Evolutionary conservation across 2,329 filamentous ascomycete species (phyloP).

Genomic region (Lachnellula occidentalis): DNA sequence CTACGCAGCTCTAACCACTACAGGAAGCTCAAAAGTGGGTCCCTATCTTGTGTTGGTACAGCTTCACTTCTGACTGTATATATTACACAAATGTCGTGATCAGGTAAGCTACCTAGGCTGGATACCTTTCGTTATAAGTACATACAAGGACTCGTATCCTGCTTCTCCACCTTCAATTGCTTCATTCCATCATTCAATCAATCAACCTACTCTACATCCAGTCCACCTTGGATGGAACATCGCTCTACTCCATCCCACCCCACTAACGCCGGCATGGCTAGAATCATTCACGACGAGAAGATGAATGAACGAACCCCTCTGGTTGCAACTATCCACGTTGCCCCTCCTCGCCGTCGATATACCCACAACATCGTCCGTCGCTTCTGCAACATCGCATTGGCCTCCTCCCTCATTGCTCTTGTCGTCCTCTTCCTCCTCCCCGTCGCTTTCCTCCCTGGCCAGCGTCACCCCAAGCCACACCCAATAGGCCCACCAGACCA

Average conservation of each 20-base stretch:
- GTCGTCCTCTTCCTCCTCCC: constrained; percentile 40
- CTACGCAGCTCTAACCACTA: neutral
- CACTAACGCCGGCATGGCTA: constrained; percentile 10
- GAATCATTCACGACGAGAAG: constrained; percentile 17
- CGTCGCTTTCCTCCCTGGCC: constrained; percentile 38
- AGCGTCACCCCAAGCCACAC: constrained; percentile 30
- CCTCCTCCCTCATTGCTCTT: constrained; percentile 44
- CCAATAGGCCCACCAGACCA: constrained; percentile 17
- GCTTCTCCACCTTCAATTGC: neutral
- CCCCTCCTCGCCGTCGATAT: constrained; percentile 48
- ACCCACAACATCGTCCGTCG: constrained; percentile 56
- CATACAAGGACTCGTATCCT: neutral
- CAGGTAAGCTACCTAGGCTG: neutral
- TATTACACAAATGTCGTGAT: neutral
- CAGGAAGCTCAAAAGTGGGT: neutral
- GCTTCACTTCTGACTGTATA: neutral
- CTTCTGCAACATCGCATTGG: constrained; percentile 58
- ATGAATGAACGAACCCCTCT: constrained; percentile 56
- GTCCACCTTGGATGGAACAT: too few relatives aligned
- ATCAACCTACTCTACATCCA: neutral
- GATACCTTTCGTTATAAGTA: neutral
- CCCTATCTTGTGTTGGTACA: neutral
- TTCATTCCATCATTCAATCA: neutral
- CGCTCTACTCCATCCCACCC: neutral
- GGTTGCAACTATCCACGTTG: constrained; percentile 56